A percentile compares a stretch with the other conserved stretches of the same genome.
Evolutionary conservation across 2,329 filamentous ascomycete genomes (phyloP).

Genomic region (Nothomitra cinnamomea): DNA sequence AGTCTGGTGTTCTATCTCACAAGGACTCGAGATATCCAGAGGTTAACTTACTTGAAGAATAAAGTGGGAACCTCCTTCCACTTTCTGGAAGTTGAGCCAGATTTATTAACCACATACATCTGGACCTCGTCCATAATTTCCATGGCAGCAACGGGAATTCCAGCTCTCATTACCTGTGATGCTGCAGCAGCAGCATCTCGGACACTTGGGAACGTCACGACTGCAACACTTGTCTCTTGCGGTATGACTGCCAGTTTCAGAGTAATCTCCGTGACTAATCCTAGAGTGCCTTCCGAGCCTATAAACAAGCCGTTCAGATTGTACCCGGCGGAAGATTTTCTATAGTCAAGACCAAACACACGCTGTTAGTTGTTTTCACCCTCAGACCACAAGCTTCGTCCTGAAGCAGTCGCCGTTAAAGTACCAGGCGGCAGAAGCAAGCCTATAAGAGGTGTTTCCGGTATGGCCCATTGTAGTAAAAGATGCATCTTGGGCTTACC

Average conservation of each 20-base stretch:
- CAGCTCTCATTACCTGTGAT: slow-evolving; percentile 57
- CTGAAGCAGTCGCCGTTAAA: no score
- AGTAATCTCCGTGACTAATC: slow-evolving; percentile 67
- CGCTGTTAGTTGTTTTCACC: background rate
- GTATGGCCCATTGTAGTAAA: no score
- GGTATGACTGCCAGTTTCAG: slow-evolving; percentile 65
- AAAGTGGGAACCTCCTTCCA: slow-evolving; percentile 66
- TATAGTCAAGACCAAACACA: slow-evolving; percentile 7
- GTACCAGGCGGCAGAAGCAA: no score
- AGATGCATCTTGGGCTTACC: slow-evolving; percentile 20
- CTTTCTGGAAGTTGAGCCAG: slow-evolving; percentile 48
- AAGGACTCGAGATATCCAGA: background rate
- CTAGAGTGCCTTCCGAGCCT: slow-evolving; percentile 66
- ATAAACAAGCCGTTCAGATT: slow-evolving; percentile 69
- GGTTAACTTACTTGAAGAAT: slow-evolving; percentile 51
- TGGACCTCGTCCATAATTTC: slow-evolving; percentile 83
- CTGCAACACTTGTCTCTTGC: slow-evolving; percentile 58
- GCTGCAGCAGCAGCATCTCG: slow-evolving; percentile 60
- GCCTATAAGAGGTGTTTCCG: background rate
- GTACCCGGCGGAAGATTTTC: slow-evolving; percentile 67
- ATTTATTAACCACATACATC: slow-evolving; percentile 66
- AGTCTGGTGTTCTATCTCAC: background rate
- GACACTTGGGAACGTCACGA: slow-evolving; percentile 63
- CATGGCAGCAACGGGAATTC: slow-evolving; percentile 58
- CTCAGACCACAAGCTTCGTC: background rate